Conservation (phyloP, 2,329 filamentous ascomycete species). For the Pseudovirgaria hyperparasitica region DNA sequence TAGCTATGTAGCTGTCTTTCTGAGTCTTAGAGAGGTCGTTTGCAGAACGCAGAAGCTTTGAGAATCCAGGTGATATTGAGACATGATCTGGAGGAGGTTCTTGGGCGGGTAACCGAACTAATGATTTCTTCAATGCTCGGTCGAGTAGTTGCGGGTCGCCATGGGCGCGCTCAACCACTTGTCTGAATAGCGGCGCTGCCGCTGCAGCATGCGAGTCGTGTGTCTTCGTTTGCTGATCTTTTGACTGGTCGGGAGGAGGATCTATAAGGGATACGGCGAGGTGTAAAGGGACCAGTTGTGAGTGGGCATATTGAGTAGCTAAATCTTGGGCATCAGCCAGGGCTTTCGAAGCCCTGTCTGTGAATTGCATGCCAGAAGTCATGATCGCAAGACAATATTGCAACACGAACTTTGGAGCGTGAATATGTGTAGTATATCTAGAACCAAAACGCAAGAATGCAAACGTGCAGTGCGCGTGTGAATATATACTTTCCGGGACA, state of each 20-base stretch:
- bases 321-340: conserved; percentile 79
- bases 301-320: conserved; percentile 80
- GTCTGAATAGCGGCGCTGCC: conserved; percentile 70
- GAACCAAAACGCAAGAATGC: too few relatives aligned
- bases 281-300: conserved; percentile 82
- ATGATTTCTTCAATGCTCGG: conserved; percentile 75
- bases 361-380: conserved; percentile 78
- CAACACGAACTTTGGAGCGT: too few relatives aligned
- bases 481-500: too few relatives aligned
- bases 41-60: conserved; percentile 69
- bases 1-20: conserved; percentile 86
- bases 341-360: conserved; percentile 81
- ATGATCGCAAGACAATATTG: too few relatives aligned
- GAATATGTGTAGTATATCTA: too few relatives aligned
- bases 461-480: too few relatives aligned
- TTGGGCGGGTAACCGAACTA: conserved; percentile 86
- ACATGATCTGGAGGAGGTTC: conserved; percentile 87
- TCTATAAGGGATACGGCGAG: conserved; percentile 74
- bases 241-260: conserved; percentile 58
- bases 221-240: conserved; percentile 57
- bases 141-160: conserved; percentile 85
- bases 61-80: conserved; percentile 68
- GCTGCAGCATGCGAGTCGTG: conserved; percentile 54
- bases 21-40: conserved; percentile 92
- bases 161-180: conserved; percentile 87